Base-by-base conservation (phyloP, 2,329 filamentous ascomycete species). In the Colletotrichum filicis region DNA sequence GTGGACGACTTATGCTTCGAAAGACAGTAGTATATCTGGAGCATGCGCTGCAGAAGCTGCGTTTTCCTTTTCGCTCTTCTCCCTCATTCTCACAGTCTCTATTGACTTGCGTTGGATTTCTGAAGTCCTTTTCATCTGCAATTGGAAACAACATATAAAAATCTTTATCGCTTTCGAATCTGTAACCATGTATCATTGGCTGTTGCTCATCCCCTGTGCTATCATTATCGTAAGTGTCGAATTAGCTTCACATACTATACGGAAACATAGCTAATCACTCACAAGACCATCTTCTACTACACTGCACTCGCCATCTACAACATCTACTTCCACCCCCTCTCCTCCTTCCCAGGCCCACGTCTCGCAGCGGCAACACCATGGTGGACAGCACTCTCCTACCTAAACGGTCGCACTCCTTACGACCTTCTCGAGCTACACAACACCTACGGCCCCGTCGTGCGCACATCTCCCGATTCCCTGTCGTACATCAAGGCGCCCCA, bases 381-480 rank as follows among this genome's bases (percentile, higher is more conserved):
- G 42, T 78, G 55, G 71, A 57, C 57, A n/a, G 7, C 55, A 1
- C 59, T 16, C 7, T 53, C 63, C 5, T 57, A 52, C 46, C 32
- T 65, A 8, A 28, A 64, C 30, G 35, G 67, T 75, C 59, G 66
- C 28, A 79, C 80, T 26, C 76, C 73, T 11, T 63, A 77, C 2
- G 76, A 79, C 59, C 66, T 80, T 28, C 76, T 77, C 19, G 74
- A 75, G 5, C 76, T 85, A 11, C 84, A 86, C 75, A 74, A 79
- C 6, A 74, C 77, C 37, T 85, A 86, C 72, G 86, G 86, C 5
- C 79, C 80, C 1, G 81, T 88, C 1, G 85, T 88, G 6, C 83
- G 86, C 11, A 78, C 87, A 35, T 81, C 81, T 4, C 86, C 86
- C 1, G 80, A 85, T 65, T 84, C 87, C 70, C 80, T 88, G 3